phyloP scores from a whole-genome alignment of 1,284 basidiomycete genomes.

The Phlebopus sp. region DNA sequence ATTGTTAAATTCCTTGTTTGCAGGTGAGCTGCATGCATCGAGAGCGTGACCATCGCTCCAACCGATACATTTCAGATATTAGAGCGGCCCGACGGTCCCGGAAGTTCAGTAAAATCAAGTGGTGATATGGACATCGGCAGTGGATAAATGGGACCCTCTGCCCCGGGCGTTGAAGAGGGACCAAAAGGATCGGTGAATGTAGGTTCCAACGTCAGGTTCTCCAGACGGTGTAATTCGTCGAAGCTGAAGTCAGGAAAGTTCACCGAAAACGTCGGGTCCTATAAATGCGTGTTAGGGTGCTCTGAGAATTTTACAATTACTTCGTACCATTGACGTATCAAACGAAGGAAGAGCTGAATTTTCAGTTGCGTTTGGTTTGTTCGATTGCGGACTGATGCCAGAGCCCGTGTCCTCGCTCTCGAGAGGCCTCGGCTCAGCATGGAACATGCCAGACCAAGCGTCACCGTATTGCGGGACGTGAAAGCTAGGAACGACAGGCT shows the following conservation, averaged over 20 bases:
- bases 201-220: conserved; percentile 1
- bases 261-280: neutral
- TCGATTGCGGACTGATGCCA: neutral
- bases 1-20: too few species aligned
- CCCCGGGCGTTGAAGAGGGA: neutral
- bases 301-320: too few species aligned
- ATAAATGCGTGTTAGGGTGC: neutral
- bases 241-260: neutral
- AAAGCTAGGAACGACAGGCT: conserved; percentile 8
- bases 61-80: too few species aligned
- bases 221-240: neutral
- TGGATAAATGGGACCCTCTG: neutral
- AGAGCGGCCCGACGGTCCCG: neutral
- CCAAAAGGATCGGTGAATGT: conserved; percentile 6
- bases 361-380: neutral
- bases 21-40: too few species aligned
- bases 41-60: too few species aligned
- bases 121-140: neutral
- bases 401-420: neutral
- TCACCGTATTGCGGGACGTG: neutral
- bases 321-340: neutral
- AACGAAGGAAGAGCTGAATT: neutral
- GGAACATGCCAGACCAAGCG: conserved; percentile 4
- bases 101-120: neutral
- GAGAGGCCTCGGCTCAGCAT: conserved; percentile 3